Evolutionary conservation across 139 green algal species (phyloP).

Genomic region (Chlamydomonas sp.): DNA sequence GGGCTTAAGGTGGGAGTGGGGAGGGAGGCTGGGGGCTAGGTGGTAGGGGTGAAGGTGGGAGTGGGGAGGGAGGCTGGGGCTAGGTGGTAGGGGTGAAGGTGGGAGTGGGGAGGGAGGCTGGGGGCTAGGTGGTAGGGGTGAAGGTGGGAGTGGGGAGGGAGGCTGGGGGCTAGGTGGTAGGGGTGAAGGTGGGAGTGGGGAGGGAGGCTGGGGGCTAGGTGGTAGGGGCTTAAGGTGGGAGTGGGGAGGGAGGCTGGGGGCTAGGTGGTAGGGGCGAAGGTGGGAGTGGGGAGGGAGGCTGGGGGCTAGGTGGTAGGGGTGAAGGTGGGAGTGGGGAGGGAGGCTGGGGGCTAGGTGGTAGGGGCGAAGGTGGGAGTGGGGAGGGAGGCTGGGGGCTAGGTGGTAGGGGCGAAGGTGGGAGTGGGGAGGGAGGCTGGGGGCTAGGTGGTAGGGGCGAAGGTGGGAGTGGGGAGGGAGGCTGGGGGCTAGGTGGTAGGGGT

Average conservation of each 20-base stretch:
- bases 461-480: background rate
- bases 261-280: background rate
- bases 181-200: no score
- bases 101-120: no score
- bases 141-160: no score
- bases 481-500: background rate
- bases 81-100: no score
- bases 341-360: background rate
- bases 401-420: background rate
- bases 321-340: background rate
- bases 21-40: no score
- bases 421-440: background rate
- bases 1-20: no score
- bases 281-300: background rate
- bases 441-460: background rate
- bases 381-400: background rate
- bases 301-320: background rate
- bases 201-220: no score
- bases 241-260: background rate
- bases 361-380: background rate
- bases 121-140: no score
- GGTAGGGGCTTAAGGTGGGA: no score
- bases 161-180: no score
- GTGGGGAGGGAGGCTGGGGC: no score
- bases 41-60: no score